Percentiles rank a stretch among this genome's conserved stretches.
Evolutionary conservation across 176 grass and related monocot genomes (phyloP).

Genomic region (Thalia dealbata): DNA sequence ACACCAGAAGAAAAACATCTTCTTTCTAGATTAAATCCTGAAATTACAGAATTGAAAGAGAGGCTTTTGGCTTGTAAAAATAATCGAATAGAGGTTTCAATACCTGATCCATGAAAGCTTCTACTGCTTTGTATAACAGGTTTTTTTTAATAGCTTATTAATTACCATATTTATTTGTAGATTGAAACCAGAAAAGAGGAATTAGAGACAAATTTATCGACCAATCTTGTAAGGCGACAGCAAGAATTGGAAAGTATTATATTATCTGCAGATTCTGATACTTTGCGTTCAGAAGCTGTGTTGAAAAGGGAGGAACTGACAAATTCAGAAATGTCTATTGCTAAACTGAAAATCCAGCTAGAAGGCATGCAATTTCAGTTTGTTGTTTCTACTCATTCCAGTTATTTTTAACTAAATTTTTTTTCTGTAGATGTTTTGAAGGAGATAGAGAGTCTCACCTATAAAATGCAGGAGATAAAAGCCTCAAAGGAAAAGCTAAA

Average conservation of each 20-base stretch:
- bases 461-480: conserved; percentile 60
- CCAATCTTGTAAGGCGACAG: conserved; percentile 85
- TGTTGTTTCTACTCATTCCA: conserved; percentile 3
- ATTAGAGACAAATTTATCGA: conserved; percentile 88
- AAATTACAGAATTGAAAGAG: conserved; percentile 90
- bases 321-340: conserved; percentile 58
- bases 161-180: conserved; percentile 24
- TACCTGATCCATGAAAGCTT: conserved; percentile 21
- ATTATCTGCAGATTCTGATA: conserved; percentile 73
- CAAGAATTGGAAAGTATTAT: conserved; percentile 92
- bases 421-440: conserved; percentile 46
- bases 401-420: conserved; percentile 14
- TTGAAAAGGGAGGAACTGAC: conserved; percentile 68
- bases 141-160: conserved; percentile 8
- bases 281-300: conserved; percentile 49
- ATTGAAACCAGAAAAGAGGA: conserved; percentile 97
- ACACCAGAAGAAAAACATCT: conserved; percentile 73
- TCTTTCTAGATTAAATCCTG: conserved; percentile 90
- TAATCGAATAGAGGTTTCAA: conserved; percentile 66
- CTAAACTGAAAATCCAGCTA: conserved; percentile 59
- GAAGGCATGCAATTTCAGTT: conserved; percentile 39
- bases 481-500: conserved; percentile 66
- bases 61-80: conserved; percentile 76
- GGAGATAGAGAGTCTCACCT: conserved; percentile 46
- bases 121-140: conserved; percentile 3